phyloP scores from a whole-genome alignment of 257 asterid species.

The Solanum pinnatisectum region DNA sequence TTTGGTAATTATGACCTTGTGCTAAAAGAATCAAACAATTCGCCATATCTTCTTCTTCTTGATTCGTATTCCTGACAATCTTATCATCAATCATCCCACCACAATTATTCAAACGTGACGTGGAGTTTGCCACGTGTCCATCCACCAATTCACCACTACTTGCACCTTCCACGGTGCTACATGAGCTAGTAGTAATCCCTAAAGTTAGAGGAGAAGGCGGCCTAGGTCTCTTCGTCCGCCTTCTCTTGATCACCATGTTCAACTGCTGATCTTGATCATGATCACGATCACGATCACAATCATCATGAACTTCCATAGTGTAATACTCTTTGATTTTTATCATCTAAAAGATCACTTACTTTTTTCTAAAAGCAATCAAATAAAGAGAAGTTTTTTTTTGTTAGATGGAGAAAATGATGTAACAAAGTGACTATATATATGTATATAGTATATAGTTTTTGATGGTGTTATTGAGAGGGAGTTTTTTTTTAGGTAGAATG shows the following conservation, averaged over 20 bases:
- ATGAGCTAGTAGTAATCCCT: conserved; percentile 40
- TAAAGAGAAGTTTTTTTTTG: not conserved
- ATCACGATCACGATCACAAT: conserved; percentile 22
- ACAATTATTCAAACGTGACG: conserved; percentile 12
- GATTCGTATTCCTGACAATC: not conserved
- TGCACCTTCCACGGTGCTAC: conserved; percentile 21
- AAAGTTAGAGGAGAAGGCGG: conserved; percentile 36
- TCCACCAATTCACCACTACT: not conserved
- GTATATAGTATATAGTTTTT: not conserved
- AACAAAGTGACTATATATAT: conserved; percentile 3
- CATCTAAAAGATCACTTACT: not conserved
- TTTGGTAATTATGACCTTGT: not conserved
- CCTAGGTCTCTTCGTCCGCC: conserved; percentile 62
- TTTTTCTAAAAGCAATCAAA: not conserved
- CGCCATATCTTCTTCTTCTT: conserved; percentile 41
- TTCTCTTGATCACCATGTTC: conserved; percentile 38
- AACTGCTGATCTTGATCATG: not conserved
- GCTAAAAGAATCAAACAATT: conserved; percentile 38
- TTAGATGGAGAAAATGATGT: conserved; percentile 7
- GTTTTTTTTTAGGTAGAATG: conserved; percentile 8
- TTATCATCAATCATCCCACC: conserved; percentile 6
- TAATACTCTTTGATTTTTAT: not conserved
- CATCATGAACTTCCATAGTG: conserved; percentile 20
- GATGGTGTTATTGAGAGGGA: not conserved
- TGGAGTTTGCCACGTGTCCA: not conserved